A percentile compares a stretch with the other conserved stretches of the same genome.
These are phyloP conservation scores for Claviceps pazoutovae DNA, from an alignment of 2,329 filamentous ascomycete genomes.

Conservation along the genomic window DNA sequence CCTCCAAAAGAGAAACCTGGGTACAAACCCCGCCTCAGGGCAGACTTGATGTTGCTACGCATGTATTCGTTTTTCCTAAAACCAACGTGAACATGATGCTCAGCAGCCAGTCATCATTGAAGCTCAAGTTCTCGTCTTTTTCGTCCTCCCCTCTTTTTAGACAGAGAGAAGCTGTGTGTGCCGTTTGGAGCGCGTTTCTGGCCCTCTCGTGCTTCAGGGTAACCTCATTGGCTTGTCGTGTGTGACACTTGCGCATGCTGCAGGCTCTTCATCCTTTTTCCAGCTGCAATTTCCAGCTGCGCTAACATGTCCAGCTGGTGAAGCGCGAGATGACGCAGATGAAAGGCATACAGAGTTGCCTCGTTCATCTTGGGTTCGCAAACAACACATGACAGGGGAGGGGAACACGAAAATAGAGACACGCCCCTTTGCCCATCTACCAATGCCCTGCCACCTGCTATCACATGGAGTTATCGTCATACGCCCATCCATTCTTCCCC, in stretches of 20 bases:
- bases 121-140: neutral
- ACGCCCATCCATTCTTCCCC: neutral
- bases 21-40: too few relatives aligned
- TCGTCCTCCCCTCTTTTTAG: neutral
- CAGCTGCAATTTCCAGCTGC: too few relatives aligned
- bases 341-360: neutral
- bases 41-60: too few relatives aligned
- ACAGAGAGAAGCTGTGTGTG: neutral
- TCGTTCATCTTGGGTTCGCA: too few relatives aligned
- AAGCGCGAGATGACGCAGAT: neutral
- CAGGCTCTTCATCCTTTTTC: too few relatives aligned
- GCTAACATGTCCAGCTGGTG: neutral
- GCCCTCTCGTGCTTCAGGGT: neutral
- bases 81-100: neutral
- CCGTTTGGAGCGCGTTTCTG: conserved; percentile 1
- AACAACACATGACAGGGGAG: too few relatives aligned
- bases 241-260: too few relatives aligned
- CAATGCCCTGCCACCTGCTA: neutral
- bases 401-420: too few relatives aligned
- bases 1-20: too few relatives aligned
- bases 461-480: conserved; percentile 1
- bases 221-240: neutral
- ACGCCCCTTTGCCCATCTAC: neutral
- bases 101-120: neutral
- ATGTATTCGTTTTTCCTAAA: too few relatives aligned